Base-by-base conservation (phyloP, 148 eudicot genomes). In the Camellia lanceoleosa region DNA sequence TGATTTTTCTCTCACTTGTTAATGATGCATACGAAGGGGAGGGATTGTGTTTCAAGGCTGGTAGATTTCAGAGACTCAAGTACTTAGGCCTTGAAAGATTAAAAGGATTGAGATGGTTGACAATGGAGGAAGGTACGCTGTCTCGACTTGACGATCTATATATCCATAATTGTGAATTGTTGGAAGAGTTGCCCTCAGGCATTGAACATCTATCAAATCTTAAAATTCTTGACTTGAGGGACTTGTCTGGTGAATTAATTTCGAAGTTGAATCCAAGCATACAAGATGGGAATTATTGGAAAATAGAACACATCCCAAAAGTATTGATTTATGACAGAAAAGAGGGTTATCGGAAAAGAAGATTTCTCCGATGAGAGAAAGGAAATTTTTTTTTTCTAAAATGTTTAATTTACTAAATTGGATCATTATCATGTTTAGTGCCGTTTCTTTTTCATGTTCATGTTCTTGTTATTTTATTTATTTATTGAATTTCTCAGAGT, bases 111-210 rank as follows among this genome's bases (percentile, higher is more conserved):
- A 73, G 44, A 65, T 20, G 54, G 77, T 18, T 80, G 59, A 60
- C 0, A 18, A 44, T 80, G 43, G 73, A 80, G 56, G 42, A 80
- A 55, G 83, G 83, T 10, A 70, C 83, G 2, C 56, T 80, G 83
- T 73, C 83, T 19, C 13, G 5, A 38, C 73, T 80, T 5, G 14
- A 64, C 0, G 5, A 64, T 8, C 69, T 55, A 8, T 6, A 0
- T 0, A 0, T 55, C 14, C 0, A 1, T 0, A 1, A 12, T 6
- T 55, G 59, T 55, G 12, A 55, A 55, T 55, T 55, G 14, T 2
- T 55, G 59, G 59, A 55, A 12, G 59, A 55, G 11, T 55, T 55
- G 11, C 59, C 59, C 14, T 55, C 59, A 6, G 59, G 51, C 1
- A 7, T 47, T 47, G 51, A 47, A 47, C 7, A 47, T 47, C 51